phyloP scores from a whole-genome alignment of 805 yeast species.

The Schwanniomyces pseudopolymorphus region DNA sequence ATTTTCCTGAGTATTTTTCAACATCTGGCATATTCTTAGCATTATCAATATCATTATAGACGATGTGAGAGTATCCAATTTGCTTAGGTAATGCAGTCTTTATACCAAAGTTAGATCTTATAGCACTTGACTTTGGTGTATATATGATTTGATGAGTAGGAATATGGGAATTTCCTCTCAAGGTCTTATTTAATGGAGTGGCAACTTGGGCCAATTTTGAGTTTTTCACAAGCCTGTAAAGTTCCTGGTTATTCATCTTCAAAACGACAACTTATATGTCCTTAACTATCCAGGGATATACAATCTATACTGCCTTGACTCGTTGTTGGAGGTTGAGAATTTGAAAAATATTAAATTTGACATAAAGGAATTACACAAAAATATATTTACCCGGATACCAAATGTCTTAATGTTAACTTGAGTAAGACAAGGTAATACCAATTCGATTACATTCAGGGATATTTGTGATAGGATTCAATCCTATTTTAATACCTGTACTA shows the following conservation, averaged over 20 bases:
- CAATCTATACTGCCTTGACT: neutral
- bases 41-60: conserved; percentile 66
- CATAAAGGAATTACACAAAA: conserved; percentile 1
- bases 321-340: neutral
- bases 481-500: conserved; percentile 66
- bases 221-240: conserved; percentile 34
- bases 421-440: conserved; percentile 64
- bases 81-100: conserved; percentile 68
- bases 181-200: conserved; percentile 31
- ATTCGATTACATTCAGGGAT: conserved; percentile 50
- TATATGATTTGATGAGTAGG: conserved; percentile 77
- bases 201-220: conserved; percentile 47
- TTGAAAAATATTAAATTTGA: conserved; percentile 1
- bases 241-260: conserved; percentile 29
- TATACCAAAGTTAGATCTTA: conserved; percentile 74
- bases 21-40: conserved; percentile 68
- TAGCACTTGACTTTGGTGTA: conserved; percentile 62
- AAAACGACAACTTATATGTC: neutral
- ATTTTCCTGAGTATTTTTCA: conserved; percentile 59
- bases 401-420: conserved; percentile 36
- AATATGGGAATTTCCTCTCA: conserved; percentile 24
- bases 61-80: conserved; percentile 56
- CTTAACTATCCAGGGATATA: neutral
- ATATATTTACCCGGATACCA: conserved; percentile 1
- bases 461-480: conserved; percentile 32